Evolutionary conservation across 2,329 filamentous ascomycete genomes (phyloP).

Genomic region (Rutstroemia sp.): DNA sequence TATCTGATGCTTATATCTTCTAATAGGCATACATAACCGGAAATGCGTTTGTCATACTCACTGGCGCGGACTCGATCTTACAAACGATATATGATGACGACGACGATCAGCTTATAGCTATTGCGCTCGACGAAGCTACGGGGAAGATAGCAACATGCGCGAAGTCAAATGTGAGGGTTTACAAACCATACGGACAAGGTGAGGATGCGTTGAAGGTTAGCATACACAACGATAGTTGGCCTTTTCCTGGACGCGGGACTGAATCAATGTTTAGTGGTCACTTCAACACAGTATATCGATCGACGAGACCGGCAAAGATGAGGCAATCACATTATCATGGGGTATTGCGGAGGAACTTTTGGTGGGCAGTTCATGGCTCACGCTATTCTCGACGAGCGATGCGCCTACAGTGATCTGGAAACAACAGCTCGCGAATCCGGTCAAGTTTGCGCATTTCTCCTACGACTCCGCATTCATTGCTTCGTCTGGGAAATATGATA

Average conservation of each 20-base stretch:
- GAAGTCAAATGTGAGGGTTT: conserved; percentile 60
- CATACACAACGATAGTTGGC: conserved; percentile 15
- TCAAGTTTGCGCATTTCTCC: conserved; percentile 70
- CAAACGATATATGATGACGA: conserved; percentile 90
- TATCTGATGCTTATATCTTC: conserved; percentile 10
- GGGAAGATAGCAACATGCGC: conserved; percentile 81
- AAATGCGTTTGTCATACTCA: conserved; percentile 77
- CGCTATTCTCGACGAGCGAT: conserved; percentile 52
- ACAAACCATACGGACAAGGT: conserved; percentile 64
- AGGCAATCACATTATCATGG: conserved; percentile 68
- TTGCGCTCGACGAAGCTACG: conserved; percentile 72
- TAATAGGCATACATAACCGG: conserved; percentile 80
- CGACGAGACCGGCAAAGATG: conserved; percentile 33
- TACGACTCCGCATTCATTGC: conserved; percentile 84
- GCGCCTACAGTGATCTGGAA: conserved; percentile 61
- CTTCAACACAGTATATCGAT: conserved; percentile 54
- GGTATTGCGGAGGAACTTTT: conserved; percentile 79
- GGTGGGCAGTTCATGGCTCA: conserved; percentile 62
- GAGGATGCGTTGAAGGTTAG: conserved; percentile 68
- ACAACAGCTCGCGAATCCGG: conserved; percentile 63
- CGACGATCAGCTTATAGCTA: conserved; percentile 54
- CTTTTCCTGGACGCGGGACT: conserved; percentile 16
- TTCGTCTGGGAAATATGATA: conserved; percentile 69
- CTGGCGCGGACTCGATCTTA: conserved; percentile 63
- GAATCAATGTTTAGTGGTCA: conserved; percentile 43